Conservation (phyloP, 495 filamentous ascomycete genomes). For the Immersiella caudata region DNA sequence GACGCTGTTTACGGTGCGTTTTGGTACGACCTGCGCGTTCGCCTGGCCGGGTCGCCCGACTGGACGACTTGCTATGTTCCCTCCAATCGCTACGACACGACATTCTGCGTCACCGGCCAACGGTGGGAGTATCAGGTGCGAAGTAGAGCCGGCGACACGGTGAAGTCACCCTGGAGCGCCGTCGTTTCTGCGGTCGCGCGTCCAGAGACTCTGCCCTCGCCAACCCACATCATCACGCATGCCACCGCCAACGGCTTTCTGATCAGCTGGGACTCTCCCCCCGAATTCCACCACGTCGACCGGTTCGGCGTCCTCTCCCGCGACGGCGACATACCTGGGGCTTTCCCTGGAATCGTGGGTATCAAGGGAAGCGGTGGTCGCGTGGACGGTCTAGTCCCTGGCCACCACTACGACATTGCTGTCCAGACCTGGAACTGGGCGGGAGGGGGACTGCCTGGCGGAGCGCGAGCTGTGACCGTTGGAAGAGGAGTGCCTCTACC, state of each 20-base stretch:
- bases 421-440: slow-evolving; percentile 28
- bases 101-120: not conserved
- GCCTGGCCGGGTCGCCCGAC: not conserved
- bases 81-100: slow-evolving; percentile 17
- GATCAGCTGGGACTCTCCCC: slow-evolving; percentile 19
- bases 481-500: slow-evolving; percentile 16
- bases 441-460: slow-evolving; percentile 17
- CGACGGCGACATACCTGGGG: slow-evolving; percentile 22
- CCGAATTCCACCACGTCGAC: slow-evolving; percentile 19
- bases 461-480: slow-evolving; percentile 20
- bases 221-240: slow-evolving; percentile 19
- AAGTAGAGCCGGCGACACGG: slow-evolving; percentile 19
- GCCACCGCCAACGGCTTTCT: slow-evolving; percentile 19
- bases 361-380: slow-evolving; percentile 4
- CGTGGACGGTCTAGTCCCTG: slow-evolving; percentile 16
- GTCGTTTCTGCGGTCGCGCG: slow-evolving; percentile 21
- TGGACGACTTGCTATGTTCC: slow-evolving; percentile 1
- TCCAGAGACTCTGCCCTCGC: slow-evolving; percentile 23
- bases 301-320: slow-evolving; percentile 22
- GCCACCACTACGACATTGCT: slow-evolving; percentile 23
- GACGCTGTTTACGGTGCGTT: slow-evolving; percentile 32
- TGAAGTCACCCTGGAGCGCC: slow-evolving; percentile 23
- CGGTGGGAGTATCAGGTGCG: slow-evolving; percentile 27
- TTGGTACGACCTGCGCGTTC: slow-evolving; percentile 29
- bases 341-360: slow-evolving; percentile 15